These are phyloP conservation scores for Pythium sp. DNA, from an alignment of 352 stramenopile genomes.

Conservation along the genomic window DNA sequence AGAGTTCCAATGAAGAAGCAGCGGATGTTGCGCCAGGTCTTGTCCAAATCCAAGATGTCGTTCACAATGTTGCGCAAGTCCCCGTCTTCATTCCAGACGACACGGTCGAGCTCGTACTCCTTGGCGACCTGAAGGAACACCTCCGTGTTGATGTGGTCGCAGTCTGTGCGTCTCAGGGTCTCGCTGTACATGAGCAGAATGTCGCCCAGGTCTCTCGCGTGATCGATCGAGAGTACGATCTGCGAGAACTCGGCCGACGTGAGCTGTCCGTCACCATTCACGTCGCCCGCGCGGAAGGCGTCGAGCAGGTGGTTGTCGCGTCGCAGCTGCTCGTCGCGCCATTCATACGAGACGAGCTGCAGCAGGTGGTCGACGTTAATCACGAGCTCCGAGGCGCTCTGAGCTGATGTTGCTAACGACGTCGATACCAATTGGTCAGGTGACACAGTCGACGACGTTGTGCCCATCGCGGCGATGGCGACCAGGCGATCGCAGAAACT, in stretches of 20 bases:
- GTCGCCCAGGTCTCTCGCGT: conserved; percentile 53
- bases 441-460: conserved; percentile 22
- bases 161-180: conserved; percentile 61
- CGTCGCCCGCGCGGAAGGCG: conserved; percentile 71
- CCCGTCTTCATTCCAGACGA: conserved; percentile 64
- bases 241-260: conserved; percentile 77
- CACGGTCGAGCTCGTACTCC: conserved; percentile 70
- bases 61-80: conserved; percentile 72
- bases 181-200: conserved; percentile 84
- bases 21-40: conserved; percentile 53
- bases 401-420: not conserved
- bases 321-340: conserved; percentile 63
- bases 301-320: conserved; percentile 65
- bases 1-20: conserved; percentile 73
- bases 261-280: conserved; percentile 76
- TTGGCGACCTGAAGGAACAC: conserved; percentile 74
- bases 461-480: conserved; percentile 37
- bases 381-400: conserved; percentile 20
- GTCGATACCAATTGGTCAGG: no score
- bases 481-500: conserved; percentile 67
- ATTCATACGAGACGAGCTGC: conserved; percentile 64
- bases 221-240: conserved; percentile 79
- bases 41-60: conserved; percentile 53
- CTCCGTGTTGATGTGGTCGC: conserved; percentile 48
- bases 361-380: conserved; percentile 76